Evolutionary conservation across 2,329 filamentous ascomycete species (phyloP).

Genomic region (Lanzia echinophila): DNA sequence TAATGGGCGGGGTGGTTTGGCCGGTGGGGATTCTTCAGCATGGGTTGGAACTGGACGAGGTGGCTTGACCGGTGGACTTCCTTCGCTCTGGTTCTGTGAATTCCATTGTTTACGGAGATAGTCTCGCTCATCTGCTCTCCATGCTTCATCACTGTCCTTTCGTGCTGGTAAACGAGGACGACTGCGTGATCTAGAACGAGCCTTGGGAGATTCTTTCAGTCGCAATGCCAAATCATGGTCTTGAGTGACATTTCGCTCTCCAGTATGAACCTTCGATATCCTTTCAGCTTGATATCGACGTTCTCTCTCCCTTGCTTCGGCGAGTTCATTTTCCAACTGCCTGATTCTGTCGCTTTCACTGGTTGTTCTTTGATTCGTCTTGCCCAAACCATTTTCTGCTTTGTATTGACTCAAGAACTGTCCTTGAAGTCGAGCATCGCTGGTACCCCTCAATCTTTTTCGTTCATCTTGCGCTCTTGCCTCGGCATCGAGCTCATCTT

Average conservation of each 20-base stretch:
- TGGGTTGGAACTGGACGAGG: conserved; percentile 27
- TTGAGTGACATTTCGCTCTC: conserved; percentile 22
- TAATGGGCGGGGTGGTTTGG: conserved; percentile 27
- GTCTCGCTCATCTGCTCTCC: conserved; percentile 45
- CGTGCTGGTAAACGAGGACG: conserved; percentile 23
- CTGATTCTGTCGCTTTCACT: conserved; percentile 63
- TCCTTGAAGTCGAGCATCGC: conserved; percentile 65
- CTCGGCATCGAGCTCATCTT: conserved; percentile 69
- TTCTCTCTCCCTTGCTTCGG: conserved; percentile 61
- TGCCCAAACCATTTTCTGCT: conserved; percentile 51
- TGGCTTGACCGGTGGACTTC: conserved; percentile 20
- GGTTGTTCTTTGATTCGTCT: conserved; percentile 31
- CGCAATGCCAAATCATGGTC: conserved; percentile 26
- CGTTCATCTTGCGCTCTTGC: conserved; percentile 61
- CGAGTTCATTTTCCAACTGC: conserved; percentile 70
- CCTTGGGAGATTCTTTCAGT: conserved; percentile 23
- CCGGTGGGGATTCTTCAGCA: conserved; percentile 16
- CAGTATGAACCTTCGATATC: conserved; percentile 37
- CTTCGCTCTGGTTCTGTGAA: conserved; percentile 18
- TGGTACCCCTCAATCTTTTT: conserved; percentile 49
- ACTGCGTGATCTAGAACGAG: conserved; percentile 22
- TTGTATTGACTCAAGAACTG: conserved; percentile 86
- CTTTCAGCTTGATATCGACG: conserved; percentile 56
- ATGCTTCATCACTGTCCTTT: conserved; percentile 37
- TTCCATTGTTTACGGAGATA: conserved; percentile 41